phyloP scores from a whole-genome alignment of 495 filamentous ascomycete species.

The Xylaria sp. region DNA sequence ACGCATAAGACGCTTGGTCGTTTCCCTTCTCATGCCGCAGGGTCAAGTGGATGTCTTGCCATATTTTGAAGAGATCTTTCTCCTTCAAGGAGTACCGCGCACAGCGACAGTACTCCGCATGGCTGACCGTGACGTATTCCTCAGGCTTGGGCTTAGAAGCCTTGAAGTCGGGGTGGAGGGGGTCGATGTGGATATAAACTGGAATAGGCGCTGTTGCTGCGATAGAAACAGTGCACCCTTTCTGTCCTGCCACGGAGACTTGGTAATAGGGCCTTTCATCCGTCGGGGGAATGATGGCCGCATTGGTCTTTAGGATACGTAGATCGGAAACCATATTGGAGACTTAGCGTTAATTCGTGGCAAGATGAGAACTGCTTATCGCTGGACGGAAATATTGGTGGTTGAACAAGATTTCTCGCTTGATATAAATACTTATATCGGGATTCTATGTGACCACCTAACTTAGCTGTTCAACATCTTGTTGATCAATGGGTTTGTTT shows the following conservation, averaged over 20 bases:
- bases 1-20: slow-evolving; percentile 10
- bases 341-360: not conserved
- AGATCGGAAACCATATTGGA: not conserved
- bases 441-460: too few relatives aligned
- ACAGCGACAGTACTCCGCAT: not conserved
- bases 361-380: not conserved
- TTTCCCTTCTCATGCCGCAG: not conserved
- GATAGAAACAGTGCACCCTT: not conserved
- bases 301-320: not conserved
- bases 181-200: not conserved
- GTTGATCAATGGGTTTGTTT: not conserved
- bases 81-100: not conserved
- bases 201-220: not conserved
- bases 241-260: not conserved
- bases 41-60: not conserved
- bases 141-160: not conserved
- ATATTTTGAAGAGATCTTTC: not conserved
- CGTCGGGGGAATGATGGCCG: not conserved
- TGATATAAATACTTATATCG: not conserved
- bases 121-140: not conserved
- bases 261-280: slow-evolving; percentile 1
- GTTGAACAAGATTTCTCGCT: not conserved
- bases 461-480: not conserved
- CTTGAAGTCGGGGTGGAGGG: not conserved
- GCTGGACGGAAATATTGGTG: not conserved